Evolutionary conservation across 495 filamentous ascomycete genomes (phyloP).

Genomic region (Rostrohypoxylon terebratum): DNA sequence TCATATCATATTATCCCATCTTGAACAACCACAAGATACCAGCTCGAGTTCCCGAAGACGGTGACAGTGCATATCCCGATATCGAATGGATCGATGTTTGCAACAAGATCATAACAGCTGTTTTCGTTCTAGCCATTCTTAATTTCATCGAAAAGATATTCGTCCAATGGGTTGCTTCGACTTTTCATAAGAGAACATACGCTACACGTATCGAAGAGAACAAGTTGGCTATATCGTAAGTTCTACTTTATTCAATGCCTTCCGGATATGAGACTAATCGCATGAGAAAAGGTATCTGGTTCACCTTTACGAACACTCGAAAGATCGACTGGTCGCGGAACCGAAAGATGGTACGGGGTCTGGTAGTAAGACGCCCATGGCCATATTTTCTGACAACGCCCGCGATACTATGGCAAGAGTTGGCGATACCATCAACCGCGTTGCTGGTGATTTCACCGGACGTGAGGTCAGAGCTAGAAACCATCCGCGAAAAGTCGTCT

Average conservation of each 20-base stretch:
- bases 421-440: constrained; percentile 86
- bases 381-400: constrained; percentile 75
- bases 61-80: constrained; percentile 62
- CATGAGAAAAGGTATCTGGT: constrained; percentile 66
- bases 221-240: constrained; percentile 81
- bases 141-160: constrained; percentile 94
- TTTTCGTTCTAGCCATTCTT: constrained; percentile 82
- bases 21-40: constrained; percentile 78
- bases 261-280: constrained; percentile 4
- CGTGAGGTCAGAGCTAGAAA: constrained; percentile 76
- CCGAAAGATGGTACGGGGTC: constrained; percentile 67
- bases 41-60: constrained; percentile 43
- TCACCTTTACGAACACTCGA: constrained; percentile 86
- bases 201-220: constrained; percentile 92
- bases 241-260: constrained; percentile 31
- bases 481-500: constrained; percentile 87
- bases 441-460: constrained; percentile 96
- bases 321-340: constrained; percentile 74
- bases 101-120: constrained; percentile 86
- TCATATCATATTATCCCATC: constrained; percentile 76
- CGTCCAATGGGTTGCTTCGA: constrained; percentile 93
- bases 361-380: constrained; percentile 78
- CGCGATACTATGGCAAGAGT: constrained; percentile 80
- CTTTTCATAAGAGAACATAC: constrained; percentile 92
- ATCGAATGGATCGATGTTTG: constrained; percentile 78